A percentile compares a stretch with the other conserved stretches of the same genome.
phyloP scores from a whole-genome alignment of 1,284 basidiomycete species.

The Athelia sp. region DNA sequence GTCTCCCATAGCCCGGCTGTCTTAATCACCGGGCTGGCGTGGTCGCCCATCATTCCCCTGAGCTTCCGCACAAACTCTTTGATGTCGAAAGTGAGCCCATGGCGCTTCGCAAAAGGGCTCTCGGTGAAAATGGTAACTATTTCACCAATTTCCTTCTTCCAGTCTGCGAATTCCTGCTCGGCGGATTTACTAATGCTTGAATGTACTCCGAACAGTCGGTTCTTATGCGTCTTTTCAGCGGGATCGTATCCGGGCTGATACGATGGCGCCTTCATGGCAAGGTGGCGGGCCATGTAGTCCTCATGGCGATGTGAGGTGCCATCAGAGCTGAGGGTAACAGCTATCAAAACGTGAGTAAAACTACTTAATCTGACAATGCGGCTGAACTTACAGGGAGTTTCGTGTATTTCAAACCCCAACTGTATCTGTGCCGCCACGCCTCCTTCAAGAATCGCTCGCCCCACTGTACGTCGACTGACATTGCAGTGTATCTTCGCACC shows the following conservation, averaged over 20 bases:
- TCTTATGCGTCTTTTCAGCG: background rate
- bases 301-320: conserved; percentile 12
- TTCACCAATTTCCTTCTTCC: conserved; percentile 1
- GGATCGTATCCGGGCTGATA: conserved; percentile 1
- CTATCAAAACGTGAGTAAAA: background rate
- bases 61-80: conserved; percentile 8
- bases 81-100: background rate
- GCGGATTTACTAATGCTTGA: conserved; percentile 4
- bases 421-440: conserved; percentile 9
- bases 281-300: conserved; percentile 10
- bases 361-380: background rate
- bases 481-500: too few relatives aligned
- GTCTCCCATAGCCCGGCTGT: conserved; percentile 5
- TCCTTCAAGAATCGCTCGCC: conserved; percentile 8
- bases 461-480: too few relatives aligned
- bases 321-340: conserved; percentile 3
- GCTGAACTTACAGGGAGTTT: conserved; percentile 3
- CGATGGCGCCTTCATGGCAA: conserved; percentile 4
- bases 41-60: conserved; percentile 15
- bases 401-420: conserved; percentile 6
- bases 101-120: conserved; percentile 12
- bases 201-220: conserved; percentile 2
- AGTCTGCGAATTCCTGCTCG: conserved; percentile 3
- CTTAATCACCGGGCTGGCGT: conserved; percentile 15
- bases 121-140: conserved; percentile 6